Base-by-base conservation (phyloP, 192 early-diverging fungal genomes). In the Globomyces pollinis-pini region DNA sequence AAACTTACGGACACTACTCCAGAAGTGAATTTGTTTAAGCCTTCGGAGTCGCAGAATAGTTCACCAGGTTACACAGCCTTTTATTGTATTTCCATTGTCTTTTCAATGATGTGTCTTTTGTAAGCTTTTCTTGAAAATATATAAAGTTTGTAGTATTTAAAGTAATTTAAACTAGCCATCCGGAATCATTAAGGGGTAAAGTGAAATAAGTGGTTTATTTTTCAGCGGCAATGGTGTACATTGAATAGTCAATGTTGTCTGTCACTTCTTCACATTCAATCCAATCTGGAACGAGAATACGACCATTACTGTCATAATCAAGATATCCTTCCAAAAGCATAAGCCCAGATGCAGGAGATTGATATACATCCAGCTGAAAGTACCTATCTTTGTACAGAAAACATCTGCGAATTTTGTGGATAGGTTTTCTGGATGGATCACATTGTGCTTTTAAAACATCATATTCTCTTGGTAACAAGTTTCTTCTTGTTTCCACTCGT, bases 331-430 rank as follows among this genome's bases (percentile, higher is more conserved):
- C 71, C 58, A 73, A 24, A 5, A 73, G 55, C 18, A 63, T 56
- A n/a, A 73, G 42, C 2, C 68, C 71, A 6, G 23, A 5, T 36
- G 38, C 29, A 13, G 71, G 69, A n/a, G 12, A 24, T 36, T 32
- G 33, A 59, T 63, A 73, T 6, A 64, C 38, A 54, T 73, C 71
- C 11, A 73, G 62, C 43, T 73, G 71, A 60, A 67, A 73, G 50
- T 69, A 73, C 4, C 61, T 58, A 24, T 73, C 69, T 1, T 71
- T 56, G 51, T 32, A 64, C 7, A 73, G 38, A 57, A 73, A 73
- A 39, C 68, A 71, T 1, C 71, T 43, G 20, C 71, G 53, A 9
- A 42, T 41, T 50, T 73, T 73, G 8, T n/a, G 30, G 35, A 73
- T 59, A 18, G 47, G 24, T 39, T 59, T 21, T 15, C 71, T 59